These are phyloP conservation scores for Geotrichum ghanense DNA, from an alignment of 805 yeast genomes.

Conservation along the genomic window DNA sequence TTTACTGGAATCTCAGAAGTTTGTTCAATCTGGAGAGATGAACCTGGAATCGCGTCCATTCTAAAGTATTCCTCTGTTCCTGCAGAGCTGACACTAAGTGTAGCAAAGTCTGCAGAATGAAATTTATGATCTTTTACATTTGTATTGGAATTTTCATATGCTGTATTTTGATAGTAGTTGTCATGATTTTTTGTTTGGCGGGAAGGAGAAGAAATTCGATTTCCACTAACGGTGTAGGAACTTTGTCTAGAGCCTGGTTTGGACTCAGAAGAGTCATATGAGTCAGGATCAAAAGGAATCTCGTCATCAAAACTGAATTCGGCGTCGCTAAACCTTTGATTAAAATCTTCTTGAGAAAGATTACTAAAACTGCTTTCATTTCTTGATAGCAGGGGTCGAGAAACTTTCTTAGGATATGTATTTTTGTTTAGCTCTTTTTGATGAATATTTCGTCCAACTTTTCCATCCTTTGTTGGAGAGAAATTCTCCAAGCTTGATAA, in stretches of 20 bases:
- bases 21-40: too few species aligned
- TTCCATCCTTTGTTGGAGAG: constrained; percentile 5
- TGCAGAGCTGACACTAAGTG: background rate
- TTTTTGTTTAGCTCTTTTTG: background rate
- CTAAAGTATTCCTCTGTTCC: background rate
- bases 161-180: too few species aligned
- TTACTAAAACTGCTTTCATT: background rate
- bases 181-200: too few species aligned
- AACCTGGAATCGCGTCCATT: background rate
- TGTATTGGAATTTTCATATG: too few species aligned
- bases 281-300: constrained; percentile 1
- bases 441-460: background rate
- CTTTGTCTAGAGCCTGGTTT: constrained; percentile 1
- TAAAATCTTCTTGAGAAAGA: background rate
- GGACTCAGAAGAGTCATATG: background rate
- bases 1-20: too few species aligned
- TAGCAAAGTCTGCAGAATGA: constrained; percentile 15
- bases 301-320: background rate
- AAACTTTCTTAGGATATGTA: background rate
- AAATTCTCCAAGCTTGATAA: constrained; percentile 21
- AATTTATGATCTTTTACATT: too few species aligned
- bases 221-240: background rate
- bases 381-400: background rate
- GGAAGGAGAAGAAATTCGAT: background rate
- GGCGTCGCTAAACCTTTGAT: background rate